Percentiles rank a stretch among this genome's conserved stretches.
These are phyloP conservation scores for Byssochlamys sp. DNA, from an alignment of 2,329 filamentous ascomycete genomes.

Conservation along the genomic window DNA sequence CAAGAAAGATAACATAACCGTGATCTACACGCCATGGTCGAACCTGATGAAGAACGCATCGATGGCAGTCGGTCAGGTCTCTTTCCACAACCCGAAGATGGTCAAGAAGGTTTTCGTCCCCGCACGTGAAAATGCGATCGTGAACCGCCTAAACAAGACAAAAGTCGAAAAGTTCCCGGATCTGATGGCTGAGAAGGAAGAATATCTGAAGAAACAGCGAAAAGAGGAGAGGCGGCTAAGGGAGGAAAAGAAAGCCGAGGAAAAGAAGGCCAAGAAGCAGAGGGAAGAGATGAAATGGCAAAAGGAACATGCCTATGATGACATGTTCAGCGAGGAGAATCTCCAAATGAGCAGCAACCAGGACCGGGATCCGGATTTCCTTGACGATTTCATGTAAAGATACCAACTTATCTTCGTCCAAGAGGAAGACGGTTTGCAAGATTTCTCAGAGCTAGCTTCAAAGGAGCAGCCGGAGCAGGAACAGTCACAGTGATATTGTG, in stretches of 20 bases:
- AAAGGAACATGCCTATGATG: conserved; percentile 96
- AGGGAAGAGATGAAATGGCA: conserved; percentile 83
- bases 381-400: conserved; percentile 85
- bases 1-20: conserved; percentile 93
- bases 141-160: conserved; percentile 98
- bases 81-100: conserved; percentile 77
- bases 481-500: not conserved
- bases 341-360: conserved; percentile 74
- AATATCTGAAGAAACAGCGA: conserved; percentile 60
- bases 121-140: conserved; percentile 73
- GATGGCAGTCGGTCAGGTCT: conserved; percentile 91
- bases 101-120: conserved; percentile 74
- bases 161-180: conserved; percentile 81
- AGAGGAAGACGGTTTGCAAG: not conserved
- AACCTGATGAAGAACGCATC: conserved; percentile 91
- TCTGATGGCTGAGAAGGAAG: conserved; percentile 70
- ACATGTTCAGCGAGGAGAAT: conserved; percentile 75
- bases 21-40: conserved; percentile 96
- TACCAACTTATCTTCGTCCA: not conserved
- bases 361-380: conserved; percentile 60
- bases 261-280: conserved; percentile 52
- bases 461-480: not conserved
- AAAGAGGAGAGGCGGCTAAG: conserved; percentile 49
- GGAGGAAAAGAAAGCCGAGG: conserved; percentile 31
- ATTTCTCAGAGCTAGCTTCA: not conserved